Base-by-base conservation (phyloP, 2,329 filamentous ascomycete species). In the Lachnellula subtilissima region DNA sequence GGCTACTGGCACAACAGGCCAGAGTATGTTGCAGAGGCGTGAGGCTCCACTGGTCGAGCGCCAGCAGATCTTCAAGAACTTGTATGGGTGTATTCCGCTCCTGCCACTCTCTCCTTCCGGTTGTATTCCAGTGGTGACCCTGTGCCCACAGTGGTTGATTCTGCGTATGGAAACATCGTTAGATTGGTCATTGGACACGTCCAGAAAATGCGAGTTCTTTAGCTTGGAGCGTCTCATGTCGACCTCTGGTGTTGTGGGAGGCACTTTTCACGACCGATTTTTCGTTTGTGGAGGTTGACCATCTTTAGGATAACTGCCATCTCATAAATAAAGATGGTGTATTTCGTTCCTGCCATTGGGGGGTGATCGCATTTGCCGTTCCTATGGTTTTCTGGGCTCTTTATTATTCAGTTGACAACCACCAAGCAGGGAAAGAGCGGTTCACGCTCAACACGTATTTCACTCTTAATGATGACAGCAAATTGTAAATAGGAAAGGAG, bases 1-100 rank as follows among this genome's bases (percentile, higher is more conserved):
- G 17, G 87, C 87, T 32, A 82, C 83, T 6, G 87, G 87, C 2
- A 91, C 87, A 58, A 89, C 77, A 5, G 88, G 88, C 87, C 87
- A 91, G 37, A 91, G 78, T 25, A 89, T 65, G 67, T 91, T 91
- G 65, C 88, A 85, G 50, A 78, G 68, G 68, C 79, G 80, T 8
- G 87, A 89, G 12, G 83, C 74, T 32, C 75, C 78, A 66, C 83
- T 86, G 32, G 83, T 82, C 46, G 86, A 89, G 50, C 72, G 75
- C 72, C 83, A 85, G 68, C 79, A 79, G 53, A 91, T 85, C 60
- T 72, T 75, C 35, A 89, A 63, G 67, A 90, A 88, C 53, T 83
- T 77, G 45, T 79, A 52, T 0, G 85, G 85, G 63, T 90, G 78
- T 58, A 91, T 69, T 47, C 87, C 87, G 5, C 69, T 73, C 39